Evolutionary conservation across 2,329 filamentous ascomycete genomes (phyloP), one percentile per base, ranked within the genome.

Genomic region (Alternaria solani): DNA sequence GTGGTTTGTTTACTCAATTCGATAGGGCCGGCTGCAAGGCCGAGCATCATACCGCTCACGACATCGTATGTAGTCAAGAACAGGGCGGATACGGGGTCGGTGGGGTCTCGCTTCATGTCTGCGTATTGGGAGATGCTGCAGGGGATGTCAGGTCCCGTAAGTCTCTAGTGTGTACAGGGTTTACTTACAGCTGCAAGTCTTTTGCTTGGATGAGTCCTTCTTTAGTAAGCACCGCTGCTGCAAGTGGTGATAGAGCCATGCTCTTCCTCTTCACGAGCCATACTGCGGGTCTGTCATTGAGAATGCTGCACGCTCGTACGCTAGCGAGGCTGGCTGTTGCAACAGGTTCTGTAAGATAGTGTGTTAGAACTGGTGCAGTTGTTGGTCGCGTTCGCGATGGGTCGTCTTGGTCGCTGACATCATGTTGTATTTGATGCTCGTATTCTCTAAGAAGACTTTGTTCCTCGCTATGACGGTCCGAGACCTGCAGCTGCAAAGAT

Each of bases 181-280:
- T n/a, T 34, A 57, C 68, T 58, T 59, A 75, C 66, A 76, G 62
- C 36, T 74, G 68, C 1, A 78, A 60, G 23, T 78, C 63, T 54
- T 70, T 70, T 4, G 54, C 34, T 18, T 53, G 51, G 0, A 76
- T 23, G 2, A 73, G 51, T 7, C 69, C 69, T 55, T 74, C 72
- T 28, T 71, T 73, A 14, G 65, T 59, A 1, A 78, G 62, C 9
- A 74, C 65, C 5, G 69, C 65, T 20, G 71, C 75, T 9, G 69
- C 73, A 7, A 78, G 53, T 7, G 71, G 68, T 20, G 67, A 72
- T 3, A 76, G 61, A 11, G 67, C 61, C 18, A 71, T 51, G 12
- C 69, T 62, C 14, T 71, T 73, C 25, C 56, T 62, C 44, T 71
- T 72, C 1, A 75, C 56, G 2, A 67, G 59, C 74, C 73, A 78